These are phyloP conservation scores for Calonectria pauciramosa DNA, from an alignment of 2,329 filamentous ascomycete genomes.

Conservation along the genomic window DNA sequence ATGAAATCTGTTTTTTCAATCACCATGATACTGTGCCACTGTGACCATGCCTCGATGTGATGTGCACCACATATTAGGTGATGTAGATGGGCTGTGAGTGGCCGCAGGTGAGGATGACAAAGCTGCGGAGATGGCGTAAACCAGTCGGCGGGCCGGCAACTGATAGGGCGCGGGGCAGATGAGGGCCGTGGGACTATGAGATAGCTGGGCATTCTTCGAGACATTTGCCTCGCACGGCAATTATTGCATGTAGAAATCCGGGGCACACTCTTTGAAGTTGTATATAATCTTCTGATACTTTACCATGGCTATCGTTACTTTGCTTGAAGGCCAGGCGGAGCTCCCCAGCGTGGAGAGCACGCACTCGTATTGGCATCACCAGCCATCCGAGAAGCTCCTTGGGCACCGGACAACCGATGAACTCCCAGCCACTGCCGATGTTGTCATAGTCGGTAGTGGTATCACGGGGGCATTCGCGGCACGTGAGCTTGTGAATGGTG, in stretches of 20 bases:
- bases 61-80: not conserved
- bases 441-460: slow-evolving; percentile 81
- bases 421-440: slow-evolving; percentile 74
- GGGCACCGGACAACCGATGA: slow-evolving; percentile 77
- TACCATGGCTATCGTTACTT: slow-evolving; percentile 49
- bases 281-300: not conserved
- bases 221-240: not conserved
- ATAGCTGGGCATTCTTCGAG: not conserved
- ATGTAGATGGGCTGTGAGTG: not conserved
- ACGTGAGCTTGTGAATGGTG: slow-evolving; percentile 68
- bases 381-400: slow-evolving; percentile 73
- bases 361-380: slow-evolving; percentile 79
- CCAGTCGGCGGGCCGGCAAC: not conserved
- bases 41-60: not conserved
- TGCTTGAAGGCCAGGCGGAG: slow-evolving; percentile 58
- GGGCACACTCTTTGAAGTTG: not conserved
- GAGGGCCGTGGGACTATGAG: not conserved
- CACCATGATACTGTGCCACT: not conserved
- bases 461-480: slow-evolving; percentile 83
- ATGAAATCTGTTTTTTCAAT: slow-evolving; percentile 9
- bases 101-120: slow-evolving; percentile 15
- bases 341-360: slow-evolving; percentile 74
- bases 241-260: not conserved
- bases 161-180: slow-evolving; percentile 22
- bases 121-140: slow-evolving; percentile 11